phyloP scores from a whole-genome alignment of 495 filamentous ascomycete genomes.

The Zalerion maritima region DNA sequence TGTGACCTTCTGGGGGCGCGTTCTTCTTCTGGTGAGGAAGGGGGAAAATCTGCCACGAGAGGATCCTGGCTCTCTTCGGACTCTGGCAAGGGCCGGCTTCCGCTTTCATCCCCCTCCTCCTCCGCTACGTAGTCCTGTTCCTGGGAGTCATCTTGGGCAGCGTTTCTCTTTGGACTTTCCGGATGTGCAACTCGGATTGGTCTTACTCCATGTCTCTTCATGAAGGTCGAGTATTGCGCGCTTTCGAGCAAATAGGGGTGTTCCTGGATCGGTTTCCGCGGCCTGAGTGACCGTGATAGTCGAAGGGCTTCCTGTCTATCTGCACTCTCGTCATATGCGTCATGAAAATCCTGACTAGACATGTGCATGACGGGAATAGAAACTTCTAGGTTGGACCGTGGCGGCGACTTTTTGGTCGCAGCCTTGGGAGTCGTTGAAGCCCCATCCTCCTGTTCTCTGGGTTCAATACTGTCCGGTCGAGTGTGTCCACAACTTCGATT shows the following conservation, averaged over 20 bases:
- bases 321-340: conserved; percentile 7
- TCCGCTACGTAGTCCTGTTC: conserved; percentile 33
- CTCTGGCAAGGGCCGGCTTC: conserved; percentile 7
- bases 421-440: too few species aligned
- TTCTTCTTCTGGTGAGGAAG: conserved; percentile 4
- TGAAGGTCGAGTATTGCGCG: conserved; percentile 44
- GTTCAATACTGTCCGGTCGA: background rate
- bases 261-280: conserved; percentile 60
- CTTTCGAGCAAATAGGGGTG: conserved; percentile 58
- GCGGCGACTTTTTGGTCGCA: too few species aligned
- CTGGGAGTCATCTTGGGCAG: conserved; percentile 29
- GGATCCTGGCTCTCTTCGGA: conserved; percentile 16
- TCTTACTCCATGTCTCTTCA: conserved; percentile 47
- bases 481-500: background rate
- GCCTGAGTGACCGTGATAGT: conserved; percentile 37
- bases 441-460: too few species aligned
- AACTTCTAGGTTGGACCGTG: background rate
- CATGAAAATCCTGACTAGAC: conserved; percentile 4
- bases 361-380: conserved; percentile 3
- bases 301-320: conserved; percentile 10
- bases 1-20: background rate
- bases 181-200: conserved; percentile 39
- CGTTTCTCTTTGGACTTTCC: conserved; percentile 13
- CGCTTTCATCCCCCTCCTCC: conserved; percentile 27
- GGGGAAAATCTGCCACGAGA: conserved; percentile 8